These are phyloP conservation scores for Kwoniella shandongensis DNA, from an alignment of 768 basidiomycete genomes.

Conservation along the genomic window DNA sequence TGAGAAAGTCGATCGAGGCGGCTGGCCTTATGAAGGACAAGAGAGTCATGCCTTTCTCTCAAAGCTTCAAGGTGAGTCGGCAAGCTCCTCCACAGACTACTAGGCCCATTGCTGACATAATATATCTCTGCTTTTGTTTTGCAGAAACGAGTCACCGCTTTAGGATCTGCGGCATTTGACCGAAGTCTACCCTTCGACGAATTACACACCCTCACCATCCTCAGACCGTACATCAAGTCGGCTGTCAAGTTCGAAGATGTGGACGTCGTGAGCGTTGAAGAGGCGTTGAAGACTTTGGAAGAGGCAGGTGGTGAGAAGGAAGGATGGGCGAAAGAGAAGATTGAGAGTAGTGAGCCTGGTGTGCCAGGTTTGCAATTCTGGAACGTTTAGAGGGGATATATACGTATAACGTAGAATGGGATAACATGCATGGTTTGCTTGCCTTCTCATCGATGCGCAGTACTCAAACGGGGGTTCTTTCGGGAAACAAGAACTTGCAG, in stretches of 20 bases:
- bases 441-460: too few relatives aligned
- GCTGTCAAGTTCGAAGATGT: slow-evolving; percentile 48
- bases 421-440: too few relatives aligned
- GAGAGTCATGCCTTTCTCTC: slow-evolving; percentile 90
- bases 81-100: background rate
- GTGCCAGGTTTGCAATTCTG: slow-evolving; percentile 81
- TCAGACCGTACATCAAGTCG: slow-evolving; percentile 78
- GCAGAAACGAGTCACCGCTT: slow-evolving; percentile 55
- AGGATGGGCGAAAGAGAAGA: slow-evolving; percentile 67
- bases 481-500: too few relatives aligned
- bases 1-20: slow-evolving; percentile 66
- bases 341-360: slow-evolving; percentile 82
- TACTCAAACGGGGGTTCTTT: too few relatives aligned
- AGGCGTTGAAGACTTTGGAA: slow-evolving; percentile 64
- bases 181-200: slow-evolving; percentile 81
- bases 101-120: background rate
- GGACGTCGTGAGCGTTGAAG: slow-evolving; percentile 67
- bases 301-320: slow-evolving; percentile 57
- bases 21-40: slow-evolving; percentile 92
- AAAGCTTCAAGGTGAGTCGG: slow-evolving; percentile 79
- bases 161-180: slow-evolving; percentile 72
- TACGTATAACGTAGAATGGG: too few relatives aligned
- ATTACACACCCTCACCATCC: slow-evolving; percentile 65
- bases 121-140: background rate
- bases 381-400: slow-evolving; percentile 56